Evolutionary conservation across 805 yeast genomes (phyloP).

Genomic region (Limtongia smithiae): DNA sequence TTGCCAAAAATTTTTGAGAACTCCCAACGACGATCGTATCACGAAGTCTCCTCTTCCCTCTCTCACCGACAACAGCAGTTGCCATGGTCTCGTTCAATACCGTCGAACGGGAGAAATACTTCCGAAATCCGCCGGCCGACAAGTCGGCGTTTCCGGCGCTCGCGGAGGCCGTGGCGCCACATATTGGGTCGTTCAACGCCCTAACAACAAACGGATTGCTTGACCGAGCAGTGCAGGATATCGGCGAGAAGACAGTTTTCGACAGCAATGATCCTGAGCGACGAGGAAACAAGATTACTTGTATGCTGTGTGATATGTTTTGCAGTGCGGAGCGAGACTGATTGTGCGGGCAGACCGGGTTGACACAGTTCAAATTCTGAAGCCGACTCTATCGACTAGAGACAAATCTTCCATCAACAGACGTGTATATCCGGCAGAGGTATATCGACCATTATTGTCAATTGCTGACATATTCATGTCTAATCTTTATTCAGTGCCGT

Average conservation of each 20-base stretch:
- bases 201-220: slow-evolving; percentile 86
- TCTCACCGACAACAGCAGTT: not conserved
- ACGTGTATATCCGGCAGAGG: slow-evolving; percentile 73
- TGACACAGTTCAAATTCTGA: slow-evolving; percentile 83
- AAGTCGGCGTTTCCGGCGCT: slow-evolving; percentile 76
- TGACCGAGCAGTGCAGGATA: slow-evolving; percentile 80
- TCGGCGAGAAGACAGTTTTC: slow-evolving; percentile 79
- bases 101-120: slow-evolving; percentile 80
- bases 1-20: too few species aligned
- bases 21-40: not conserved
- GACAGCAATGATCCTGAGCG: slow-evolving; percentile 69
- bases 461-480: not conserved
- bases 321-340: not conserved
- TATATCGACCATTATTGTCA: too few species aligned
- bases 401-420: slow-evolving; percentile 77
- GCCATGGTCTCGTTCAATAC: slow-evolving; percentile 56
- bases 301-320: slow-evolving; percentile 13
- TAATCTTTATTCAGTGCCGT: slow-evolving; percentile 49
- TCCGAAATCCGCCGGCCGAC: slow-evolving; percentile 85
- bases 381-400: slow-evolving; percentile 70
- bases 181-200: slow-evolving; percentile 94
- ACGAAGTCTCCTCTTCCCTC: not conserved
- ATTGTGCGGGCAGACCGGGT: slow-evolving; percentile 51
- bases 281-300: slow-evolving; percentile 75
- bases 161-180: slow-evolving; percentile 89